Evolutionary conservation across 2,329 filamentous ascomycete species (phyloP), one percentile per base, ranked within the genome.

Genomic region (Calonectria pseudoturangicola): DNA sequence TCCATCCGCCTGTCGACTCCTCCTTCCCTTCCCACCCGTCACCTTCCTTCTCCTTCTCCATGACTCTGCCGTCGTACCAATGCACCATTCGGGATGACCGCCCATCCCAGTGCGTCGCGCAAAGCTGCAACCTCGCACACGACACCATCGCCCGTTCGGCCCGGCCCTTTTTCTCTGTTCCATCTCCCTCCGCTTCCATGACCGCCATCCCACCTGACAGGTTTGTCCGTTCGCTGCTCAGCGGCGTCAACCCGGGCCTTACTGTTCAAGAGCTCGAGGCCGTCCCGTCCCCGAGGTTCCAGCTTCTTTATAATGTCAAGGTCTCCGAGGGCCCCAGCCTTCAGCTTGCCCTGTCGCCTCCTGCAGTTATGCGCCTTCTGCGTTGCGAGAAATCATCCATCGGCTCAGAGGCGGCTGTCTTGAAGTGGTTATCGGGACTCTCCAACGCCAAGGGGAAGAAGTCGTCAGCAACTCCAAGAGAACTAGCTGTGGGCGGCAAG

Each of bases 351-450:
- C 76, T 88, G 4, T 80, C 87, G n/a, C 86, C 86, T 8, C 80
- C 83, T 43, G 75, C 83, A n/a, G 82, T 85, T 71, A 79, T 85
- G 63, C 84, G 85, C 67, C 81, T 89, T 33, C 81, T 90, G 39
- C 85, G 88, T 36, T 86, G 82, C 62, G 89, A 90, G 77, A 84
- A 85, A 60, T 83, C 80, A 43, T 83, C 86, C 50, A 81, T 87
- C 62, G 78, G 81, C 28, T 86, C 87, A 27, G 88, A 90, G 75
- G 85, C 86, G 12, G 79, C 83, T 10, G 75, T 88, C 2, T 76
- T 90, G 45, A 81, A 79, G 66, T 90, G 88, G 88, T 81, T 89
- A 25, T 80, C 82, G 45, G 75, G 79, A 66, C 64, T 72, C 33
- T 50, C 73, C 1, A 39, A 25, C 28, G n/a, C 56, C 30, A 69